phyloP scores from a whole-genome alignment of 2,329 filamentous ascomycete species.

The Thielaviopsis punctulata region DNA sequence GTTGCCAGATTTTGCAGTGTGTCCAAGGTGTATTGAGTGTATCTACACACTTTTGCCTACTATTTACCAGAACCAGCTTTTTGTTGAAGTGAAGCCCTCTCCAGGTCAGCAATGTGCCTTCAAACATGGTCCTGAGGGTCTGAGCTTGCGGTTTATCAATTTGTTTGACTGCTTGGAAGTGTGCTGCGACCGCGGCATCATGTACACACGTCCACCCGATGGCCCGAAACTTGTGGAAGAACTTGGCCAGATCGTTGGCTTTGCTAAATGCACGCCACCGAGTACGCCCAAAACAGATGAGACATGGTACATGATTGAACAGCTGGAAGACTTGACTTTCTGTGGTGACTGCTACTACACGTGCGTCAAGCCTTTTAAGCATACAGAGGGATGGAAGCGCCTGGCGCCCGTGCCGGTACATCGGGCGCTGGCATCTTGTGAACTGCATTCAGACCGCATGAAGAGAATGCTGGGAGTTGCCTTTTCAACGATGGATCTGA shows the following conservation, averaged over 20 bases:
- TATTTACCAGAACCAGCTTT: constrained; percentile 28
- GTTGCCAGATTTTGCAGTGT: constrained; percentile 58
- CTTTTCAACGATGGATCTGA: constrained; percentile 3
- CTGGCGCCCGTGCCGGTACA: constrained; percentile 46
- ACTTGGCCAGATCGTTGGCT: constrained; percentile 33
- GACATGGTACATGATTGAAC: constrained; percentile 63
- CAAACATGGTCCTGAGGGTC: constrained; percentile 34
- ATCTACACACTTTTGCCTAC: constrained; percentile 41
- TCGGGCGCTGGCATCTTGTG: constrained; percentile 44
- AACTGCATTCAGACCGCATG: constrained; percentile 71
- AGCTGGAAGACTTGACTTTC: constrained; percentile 61
- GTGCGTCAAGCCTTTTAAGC: constrained; percentile 48
- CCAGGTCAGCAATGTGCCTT: constrained; percentile 32
- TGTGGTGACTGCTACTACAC: constrained; percentile 73
- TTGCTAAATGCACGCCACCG: constrained; percentile 28
- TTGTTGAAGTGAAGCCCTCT: constrained; percentile 34
- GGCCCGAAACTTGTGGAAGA: constrained; percentile 45
- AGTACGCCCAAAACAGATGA: constrained; percentile 50
- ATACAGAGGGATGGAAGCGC: constrained; percentile 31
- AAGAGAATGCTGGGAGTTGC: constrained; percentile 52
- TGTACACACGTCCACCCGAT: constrained; percentile 26
- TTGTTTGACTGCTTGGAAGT: constrained; percentile 40
- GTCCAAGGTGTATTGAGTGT: constrained; percentile 53
- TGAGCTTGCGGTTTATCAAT: constrained; percentile 37
- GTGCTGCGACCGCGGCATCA: constrained; percentile 23